Conservation (phyloP, 805 yeast genomes). For the Candida silvicultrix region DNA sequence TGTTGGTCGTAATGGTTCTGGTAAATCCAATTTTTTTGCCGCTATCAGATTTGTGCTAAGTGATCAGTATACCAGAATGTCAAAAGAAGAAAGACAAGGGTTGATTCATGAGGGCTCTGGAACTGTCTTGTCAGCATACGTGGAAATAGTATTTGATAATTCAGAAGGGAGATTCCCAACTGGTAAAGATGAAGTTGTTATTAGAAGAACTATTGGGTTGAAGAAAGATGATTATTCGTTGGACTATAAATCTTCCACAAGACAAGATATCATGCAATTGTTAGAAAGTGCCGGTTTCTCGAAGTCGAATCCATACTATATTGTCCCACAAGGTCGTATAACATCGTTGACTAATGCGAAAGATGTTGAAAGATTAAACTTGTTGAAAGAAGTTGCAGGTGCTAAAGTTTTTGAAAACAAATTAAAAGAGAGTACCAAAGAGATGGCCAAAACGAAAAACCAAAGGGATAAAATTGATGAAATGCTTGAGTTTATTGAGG, state of each 20-base stretch:
- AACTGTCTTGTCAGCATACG: slow-evolving; percentile 87
- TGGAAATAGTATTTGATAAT: slow-evolving; percentile 84
- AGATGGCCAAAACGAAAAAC: slow-evolving; percentile 66
- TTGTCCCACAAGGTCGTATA: slow-evolving; percentile 94
- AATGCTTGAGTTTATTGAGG: slow-evolving; percentile 62
- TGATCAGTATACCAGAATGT: slow-evolving; percentile 82
- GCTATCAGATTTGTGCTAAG: slow-evolving; percentile 90
- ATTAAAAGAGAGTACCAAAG: slow-evolving; percentile 69
- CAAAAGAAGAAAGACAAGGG: slow-evolving; percentile 80
- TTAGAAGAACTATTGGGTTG: slow-evolving; percentile 88
- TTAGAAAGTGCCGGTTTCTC: slow-evolving; percentile 92
- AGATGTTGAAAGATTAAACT: slow-evolving; percentile 69
- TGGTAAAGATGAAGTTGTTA: slow-evolving; percentile 54
- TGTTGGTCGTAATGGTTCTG: slow-evolving; percentile 94
- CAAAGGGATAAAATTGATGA: slow-evolving; percentile 71
- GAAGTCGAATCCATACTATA: slow-evolving; percentile 84
- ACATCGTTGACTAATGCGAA: slow-evolving; percentile 85
- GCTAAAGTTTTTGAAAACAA: slow-evolving; percentile 85
- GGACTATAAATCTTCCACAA: slow-evolving; percentile 72
- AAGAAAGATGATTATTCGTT: slow-evolving; percentile 88
- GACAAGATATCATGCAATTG: slow-evolving; percentile 73
- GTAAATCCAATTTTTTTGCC: slow-evolving; percentile 91
- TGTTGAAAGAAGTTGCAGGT: slow-evolving; percentile 91
- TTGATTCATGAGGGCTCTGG: slow-evolving; percentile 88
- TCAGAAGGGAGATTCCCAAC: slow-evolving; percentile 59